Conservation (phyloP, 2,329 filamentous ascomycete species). For the Claviceps purpurea region DNA sequence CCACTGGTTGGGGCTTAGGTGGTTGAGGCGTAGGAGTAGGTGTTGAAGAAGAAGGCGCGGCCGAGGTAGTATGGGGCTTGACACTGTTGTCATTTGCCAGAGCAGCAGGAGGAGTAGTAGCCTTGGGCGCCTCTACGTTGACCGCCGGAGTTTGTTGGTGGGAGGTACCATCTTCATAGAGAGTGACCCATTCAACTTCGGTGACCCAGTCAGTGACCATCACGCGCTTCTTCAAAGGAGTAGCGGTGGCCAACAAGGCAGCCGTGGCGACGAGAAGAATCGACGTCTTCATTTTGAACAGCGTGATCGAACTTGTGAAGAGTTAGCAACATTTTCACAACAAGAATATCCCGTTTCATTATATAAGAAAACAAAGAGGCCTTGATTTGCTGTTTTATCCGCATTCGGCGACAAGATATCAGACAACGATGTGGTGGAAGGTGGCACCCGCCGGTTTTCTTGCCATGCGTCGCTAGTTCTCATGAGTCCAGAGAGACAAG, state of each 20-base stretch:
- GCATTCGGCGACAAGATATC: background rate
- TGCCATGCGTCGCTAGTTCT: background rate
- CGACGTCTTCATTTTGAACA: conserved; percentile 33
- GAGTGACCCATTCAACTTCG: conserved; percentile 30
- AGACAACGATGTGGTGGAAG: background rate
- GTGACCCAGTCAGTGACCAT: conserved; percentile 27
- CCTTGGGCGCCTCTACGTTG: conserved; percentile 5
- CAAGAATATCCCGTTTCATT: background rate
- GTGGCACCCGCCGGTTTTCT: background rate
- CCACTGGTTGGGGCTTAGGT: background rate
- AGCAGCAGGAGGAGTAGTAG: background rate
- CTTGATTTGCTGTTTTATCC: background rate
- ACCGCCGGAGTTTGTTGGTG: background rate
- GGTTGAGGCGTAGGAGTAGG: conserved; percentile 2
- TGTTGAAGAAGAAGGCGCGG: background rate
- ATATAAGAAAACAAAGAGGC: background rate
- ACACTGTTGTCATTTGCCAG: background rate
- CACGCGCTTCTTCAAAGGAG: conserved; percentile 28
- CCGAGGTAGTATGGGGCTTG: conserved; percentile 1
- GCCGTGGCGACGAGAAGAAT: conserved; percentile 30
- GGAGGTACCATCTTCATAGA: conserved; percentile 18
- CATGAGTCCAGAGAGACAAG: background rate
- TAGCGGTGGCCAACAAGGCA: conserved; percentile 31
- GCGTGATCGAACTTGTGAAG: background rate
- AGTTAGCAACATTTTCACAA: background rate